Base-by-base conservation (phyloP, 2,329 filamentous ascomycete species). In the Talaromyces pinophilus region DNA sequence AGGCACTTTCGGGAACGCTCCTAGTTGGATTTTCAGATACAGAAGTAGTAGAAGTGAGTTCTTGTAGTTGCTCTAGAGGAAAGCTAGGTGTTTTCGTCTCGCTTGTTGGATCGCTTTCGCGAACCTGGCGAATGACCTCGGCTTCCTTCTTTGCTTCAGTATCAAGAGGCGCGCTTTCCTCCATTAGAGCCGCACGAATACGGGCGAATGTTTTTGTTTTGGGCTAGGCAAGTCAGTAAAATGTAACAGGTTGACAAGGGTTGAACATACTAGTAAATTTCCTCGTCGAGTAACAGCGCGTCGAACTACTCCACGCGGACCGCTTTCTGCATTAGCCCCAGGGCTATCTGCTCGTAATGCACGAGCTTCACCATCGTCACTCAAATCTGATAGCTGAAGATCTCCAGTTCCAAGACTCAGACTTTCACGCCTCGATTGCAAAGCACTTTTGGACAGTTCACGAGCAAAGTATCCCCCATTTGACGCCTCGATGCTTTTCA, bases 141-240 rank as follows among this genome's bases (percentile, higher is more conserved):
- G 94, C 93, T 82, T 99, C 95, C 46, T 93, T 90, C 62, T 91
- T 89, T 66, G 92, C 88, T 77, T 99, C 95, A 50, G 90, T 90
- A 72, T 99, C 95, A 10, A 96, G 84, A 0, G 95, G 95, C 0
- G 93, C 88, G 17, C 87, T 86, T 80, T 99, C 95, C 80, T 99
- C 95, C 66, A 92, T 85, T 0, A 99, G 84, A 3, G 93, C 93
- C 8, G 94, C 95, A 68, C 92, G 88, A 70, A 99, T 97, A 11
- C 95, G 90, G 5, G 93, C 93, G 77, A 99, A 99, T 0, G 90
- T 93, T 80, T 97, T 96, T 0, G 94, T 95, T 83, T 98, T 99
- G 13, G 96, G 95, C 92, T 96, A 71, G 3, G 59, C 25, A 30
- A 63, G 55, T 42, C 54, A 68, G 65, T 76, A 55, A 72, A 69